A percentile compares a stretch with the other conserved stretches of the same genome.
Conservation (phyloP, 345 rosid species). For the Gossypium arboreum region DNA sequence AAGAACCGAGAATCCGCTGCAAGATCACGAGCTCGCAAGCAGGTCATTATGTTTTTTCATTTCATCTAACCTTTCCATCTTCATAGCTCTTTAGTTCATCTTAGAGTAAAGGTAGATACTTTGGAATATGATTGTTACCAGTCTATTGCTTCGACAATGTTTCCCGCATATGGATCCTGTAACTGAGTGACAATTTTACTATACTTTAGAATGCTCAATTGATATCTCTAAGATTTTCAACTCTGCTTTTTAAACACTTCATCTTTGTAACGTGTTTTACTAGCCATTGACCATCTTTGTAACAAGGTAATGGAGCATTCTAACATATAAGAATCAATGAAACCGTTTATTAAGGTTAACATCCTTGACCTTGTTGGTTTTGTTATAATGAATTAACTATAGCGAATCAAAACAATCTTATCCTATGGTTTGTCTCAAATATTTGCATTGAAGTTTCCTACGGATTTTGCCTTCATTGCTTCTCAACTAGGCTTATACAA, state of each 20-base stretch:
- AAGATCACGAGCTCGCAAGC: conserved; percentile 97
- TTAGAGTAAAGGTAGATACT: neutral
- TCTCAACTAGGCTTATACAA: conserved; percentile 73
- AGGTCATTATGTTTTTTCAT: conserved; percentile 40
- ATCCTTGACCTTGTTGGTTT: conserved; percentile 1
- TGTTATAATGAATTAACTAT: neutral
- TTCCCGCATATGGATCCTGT: neutral
- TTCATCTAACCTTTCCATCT: conserved; percentile 12
- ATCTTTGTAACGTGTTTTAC: conserved; percentile 11
- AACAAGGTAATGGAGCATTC: conserved; percentile 28
- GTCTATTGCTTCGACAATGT: neutral
- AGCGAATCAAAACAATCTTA: neutral
- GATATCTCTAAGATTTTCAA: neutral
- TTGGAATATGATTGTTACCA: neutral
- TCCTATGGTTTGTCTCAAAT: neutral
- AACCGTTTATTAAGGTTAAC: neutral
- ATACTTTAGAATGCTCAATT: neutral
- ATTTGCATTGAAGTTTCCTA: neutral
- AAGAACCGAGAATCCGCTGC: conserved; percentile 99
- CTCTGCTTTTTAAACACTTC: neutral
- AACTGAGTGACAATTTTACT: neutral
- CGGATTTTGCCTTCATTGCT: conserved; percentile 15
- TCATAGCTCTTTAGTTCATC: conserved; percentile 6
- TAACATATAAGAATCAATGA: neutral
- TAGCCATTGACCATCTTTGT: conserved; percentile 30